phyloP scores from a whole-genome alignment of 148 eudicot genomes.

The Limonium bicolor region DNA sequence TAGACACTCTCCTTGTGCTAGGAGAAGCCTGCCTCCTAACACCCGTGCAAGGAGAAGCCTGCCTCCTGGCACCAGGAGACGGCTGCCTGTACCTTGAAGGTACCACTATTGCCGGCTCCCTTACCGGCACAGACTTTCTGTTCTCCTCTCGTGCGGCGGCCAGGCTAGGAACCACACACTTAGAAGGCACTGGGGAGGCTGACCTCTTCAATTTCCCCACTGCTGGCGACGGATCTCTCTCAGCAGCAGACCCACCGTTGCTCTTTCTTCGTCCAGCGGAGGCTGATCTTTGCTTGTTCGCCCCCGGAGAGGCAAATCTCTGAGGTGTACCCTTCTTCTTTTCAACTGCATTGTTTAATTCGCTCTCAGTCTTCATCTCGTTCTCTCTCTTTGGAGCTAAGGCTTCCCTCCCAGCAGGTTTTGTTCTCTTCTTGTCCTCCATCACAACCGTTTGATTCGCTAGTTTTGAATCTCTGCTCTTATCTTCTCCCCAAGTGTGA shows the following conservation, averaged over 20 bases:
- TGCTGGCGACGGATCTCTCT: slow-evolving; percentile 81
- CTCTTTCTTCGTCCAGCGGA: slow-evolving; percentile 33
- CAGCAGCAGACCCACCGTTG: background rate
- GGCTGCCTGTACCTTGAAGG: slow-evolving; percentile 95
- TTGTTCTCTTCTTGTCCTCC: slow-evolving; percentile 9
- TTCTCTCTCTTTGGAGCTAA: slow-evolving; percentile 16
- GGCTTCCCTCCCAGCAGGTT: slow-evolving; percentile 6
- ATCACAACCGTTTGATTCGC: background rate
- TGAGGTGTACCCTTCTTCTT: slow-evolving; percentile 18
- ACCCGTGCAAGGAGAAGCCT: slow-evolving; percentile 44
- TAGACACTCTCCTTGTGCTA: slow-evolving; percentile 57
- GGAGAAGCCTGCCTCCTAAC: slow-evolving; percentile 59
- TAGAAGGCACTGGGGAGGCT: slow-evolving; percentile 82
- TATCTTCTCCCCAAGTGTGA: no score
- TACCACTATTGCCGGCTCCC: slow-evolving; percentile 71
- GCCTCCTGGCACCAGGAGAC: slow-evolving; percentile 56
- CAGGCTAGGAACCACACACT: slow-evolving; percentile 79
- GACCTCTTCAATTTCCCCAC: slow-evolving; percentile 51
- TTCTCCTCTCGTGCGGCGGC: slow-evolving; percentile 61
- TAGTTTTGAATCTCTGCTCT: background rate
- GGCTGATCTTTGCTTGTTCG: slow-evolving; percentile 26
- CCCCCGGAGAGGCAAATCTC: slow-evolving; percentile 64
- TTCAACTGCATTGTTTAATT: slow-evolving; percentile 7
- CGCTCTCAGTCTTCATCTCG: slow-evolving; percentile 3
- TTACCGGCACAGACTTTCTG: slow-evolving; percentile 26